Base-by-base conservation (phyloP, 1,284 basidiomycete species). In the Papiliotrema nemorosa region DNA sequence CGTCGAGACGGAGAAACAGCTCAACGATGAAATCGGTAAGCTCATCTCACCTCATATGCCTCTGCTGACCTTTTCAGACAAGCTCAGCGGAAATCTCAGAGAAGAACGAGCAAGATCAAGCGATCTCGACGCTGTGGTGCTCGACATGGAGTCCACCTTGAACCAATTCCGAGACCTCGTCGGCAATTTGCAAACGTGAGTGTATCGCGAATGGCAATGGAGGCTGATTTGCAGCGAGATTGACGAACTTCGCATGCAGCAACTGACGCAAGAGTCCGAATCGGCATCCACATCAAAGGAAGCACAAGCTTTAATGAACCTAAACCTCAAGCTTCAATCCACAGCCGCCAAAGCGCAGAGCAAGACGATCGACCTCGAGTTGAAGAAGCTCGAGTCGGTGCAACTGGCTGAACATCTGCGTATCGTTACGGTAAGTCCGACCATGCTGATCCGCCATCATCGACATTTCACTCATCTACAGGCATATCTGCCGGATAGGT, bases 301-400 rank as follows among this genome's bases (percentile, higher is more conserved):
- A 82, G 86, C 41, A 80, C 90, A 49, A 82, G 86, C 54, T 0
- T 85, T 96, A 77, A 84, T 96, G 79, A 90, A 90, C 47, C 78
- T 94, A 52, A 96, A 96, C 68, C 80, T 94, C 70, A 94, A 90
- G 70, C 80, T 97, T 3, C 91, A 97, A 70, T 88, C 87, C 1
- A 82, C 88, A 1, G 90, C 87, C 0, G 81, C 84, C 33, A 96
- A 93, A 80, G 87, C 88, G 56, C 91, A 93, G 66, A 85, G 88
- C 14, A 86, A 85, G 69, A 84, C 82, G 18, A 86, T 97, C 52
- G 92, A 97, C 55, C 79, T 91, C 24, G 92, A 94, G 66, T 77
- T 94, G 59, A 83, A 83, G 67, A 84, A 83, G 58, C 79, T 94
- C 47, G 90, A 96, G 62, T 87, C 88, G 0, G 79, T 80, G 49